These are phyloP conservation scores for Taiozyma sp. DNA, from an alignment of 1,139 yeast genomes.

Conservation along the genomic window DNA sequence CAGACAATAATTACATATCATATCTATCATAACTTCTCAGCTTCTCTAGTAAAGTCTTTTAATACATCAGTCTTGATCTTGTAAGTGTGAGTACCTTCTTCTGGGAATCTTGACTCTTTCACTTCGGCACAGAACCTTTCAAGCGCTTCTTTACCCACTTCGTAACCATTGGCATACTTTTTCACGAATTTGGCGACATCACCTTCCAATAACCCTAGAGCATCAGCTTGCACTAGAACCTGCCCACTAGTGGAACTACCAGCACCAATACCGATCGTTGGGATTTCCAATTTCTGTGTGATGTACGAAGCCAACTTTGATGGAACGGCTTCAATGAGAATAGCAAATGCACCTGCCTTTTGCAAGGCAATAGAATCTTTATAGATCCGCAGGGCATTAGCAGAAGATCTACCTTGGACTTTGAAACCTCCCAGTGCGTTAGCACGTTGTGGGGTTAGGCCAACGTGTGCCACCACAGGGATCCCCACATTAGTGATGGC, in stretches of 20 bases:
- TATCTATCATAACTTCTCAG: not conserved
- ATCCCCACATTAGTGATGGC: conserved; percentile 63
- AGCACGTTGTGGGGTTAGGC: conserved; percentile 85
- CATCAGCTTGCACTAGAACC: conserved; percentile 81
- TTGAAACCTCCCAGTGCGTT: conserved; percentile 81
- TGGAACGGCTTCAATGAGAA: conserved; percentile 86
- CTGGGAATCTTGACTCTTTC: conserved; percentile 50
- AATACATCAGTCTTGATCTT: conserved; percentile 62
- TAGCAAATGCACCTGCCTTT: conserved; percentile 68
- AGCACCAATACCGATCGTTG: conserved; percentile 96
- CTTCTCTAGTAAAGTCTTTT: conserved; percentile 34
- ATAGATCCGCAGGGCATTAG: conserved; percentile 52
- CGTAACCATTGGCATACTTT: conserved; percentile 50
- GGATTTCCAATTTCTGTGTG: conserved; percentile 54
- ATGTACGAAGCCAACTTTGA: conserved; percentile 61
- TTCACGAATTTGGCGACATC: conserved; percentile 74
- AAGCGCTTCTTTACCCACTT: conserved; percentile 47
- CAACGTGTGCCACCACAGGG: conserved; percentile 90
- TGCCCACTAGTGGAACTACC: conserved; percentile 85
- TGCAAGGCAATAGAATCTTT: conserved; percentile 68
- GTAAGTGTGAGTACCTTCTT: conserved; percentile 58
- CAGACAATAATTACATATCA: not conserved
- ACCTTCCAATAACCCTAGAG: conserved; percentile 67
- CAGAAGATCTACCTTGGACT: conserved; percentile 65
- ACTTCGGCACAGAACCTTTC: conserved; percentile 56